Evolutionary conservation across 2,329 filamentous ascomycete species (phyloP), one percentile per base, ranked within the genome.

Genomic region (Verticillium albo-atrum): DNA sequence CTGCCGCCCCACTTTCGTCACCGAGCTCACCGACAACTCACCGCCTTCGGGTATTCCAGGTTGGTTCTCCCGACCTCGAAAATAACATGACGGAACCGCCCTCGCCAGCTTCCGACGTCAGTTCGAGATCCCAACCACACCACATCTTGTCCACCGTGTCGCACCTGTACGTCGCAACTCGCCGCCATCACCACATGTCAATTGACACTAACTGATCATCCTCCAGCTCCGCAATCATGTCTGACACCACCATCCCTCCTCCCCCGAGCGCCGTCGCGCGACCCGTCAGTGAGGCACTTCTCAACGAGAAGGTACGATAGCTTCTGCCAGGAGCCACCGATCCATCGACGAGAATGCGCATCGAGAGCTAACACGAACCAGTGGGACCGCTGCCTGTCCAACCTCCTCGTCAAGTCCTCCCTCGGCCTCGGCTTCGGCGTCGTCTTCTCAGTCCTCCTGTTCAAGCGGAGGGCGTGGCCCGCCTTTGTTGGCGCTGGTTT

Each of bases 331-430:
- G 20, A 50, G 42, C 42, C 10, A 9, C 20, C 42, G 42, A 50
- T 50, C 20, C 42, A 50, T 50, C 42, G 42, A 37, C 42, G 25
- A 50, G 10, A 10, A n/a, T n/a, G 42, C 42, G 20, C 6, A 4
- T 1, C 20, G 20, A 47, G 54, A 42, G 27, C 56, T 57, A 59
- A 56, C 56, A 50, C 51, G 42, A 20, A 37, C 37, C 37, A 99
- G 95, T 99, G 95, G 95, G 95, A 99, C 77, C 94, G 91, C 80
- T 97, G 95, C 79, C 88, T 99, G 69, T 98, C 95, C 69, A 97
- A 96, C 73, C 87, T 97, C 77, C 87, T 99, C 74, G 96, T 99
- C 83, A 93, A 96, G 78, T 98, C 94, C 66, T 89, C 91, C 59
- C 89, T 99, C 76, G 95, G 95, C 72, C 90, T 98, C 74, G 92